Conservation (phyloP, 805 yeast genomes). For the Teunomyces barrocoloradensis region DNA sequence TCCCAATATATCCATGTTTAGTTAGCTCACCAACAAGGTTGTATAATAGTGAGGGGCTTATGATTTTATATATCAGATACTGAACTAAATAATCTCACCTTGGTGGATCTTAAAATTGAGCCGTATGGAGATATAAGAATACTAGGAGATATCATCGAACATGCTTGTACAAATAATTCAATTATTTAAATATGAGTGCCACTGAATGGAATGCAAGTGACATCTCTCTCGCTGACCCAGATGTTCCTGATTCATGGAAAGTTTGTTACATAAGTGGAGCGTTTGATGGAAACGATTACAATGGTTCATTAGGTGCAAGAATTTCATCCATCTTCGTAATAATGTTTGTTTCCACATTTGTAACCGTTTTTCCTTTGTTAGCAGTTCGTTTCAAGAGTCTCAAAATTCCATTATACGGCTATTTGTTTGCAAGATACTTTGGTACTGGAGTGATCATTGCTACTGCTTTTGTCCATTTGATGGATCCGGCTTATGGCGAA, state of each 20-base stretch:
- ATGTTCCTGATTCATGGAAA: constrained; percentile 1
- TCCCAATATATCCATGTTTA: too few relatives aligned
- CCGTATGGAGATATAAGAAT: neutral
- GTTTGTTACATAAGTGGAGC: neutral
- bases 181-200: neutral
- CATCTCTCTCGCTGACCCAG: neutral
- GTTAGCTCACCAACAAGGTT: constrained; percentile 2
- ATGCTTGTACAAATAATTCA: neutral
- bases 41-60: neutral
- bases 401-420: neutral
- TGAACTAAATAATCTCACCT: neutral
- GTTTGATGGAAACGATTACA: constrained; percentile 39
- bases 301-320: constrained; percentile 45
- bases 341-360: constrained; percentile 47
- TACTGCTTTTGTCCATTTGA: constrained; percentile 31
- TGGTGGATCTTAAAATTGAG: neutral
- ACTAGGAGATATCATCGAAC: neutral
- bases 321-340: constrained; percentile 63
- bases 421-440: constrained; percentile 11
- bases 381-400: constrained; percentile 20
- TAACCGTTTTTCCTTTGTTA: constrained; percentile 58
- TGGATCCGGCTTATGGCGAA: constrained; percentile 11
- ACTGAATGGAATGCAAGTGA: constrained; percentile 1
- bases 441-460: constrained; percentile 33
- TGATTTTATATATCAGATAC: neutral